A percentile compares a stretch with the other conserved stretches of the same genome.
phyloP scores from a whole-genome alignment of 2,329 filamentous ascomycete genomes.

The Basipetospora chlamydospora region DNA sequence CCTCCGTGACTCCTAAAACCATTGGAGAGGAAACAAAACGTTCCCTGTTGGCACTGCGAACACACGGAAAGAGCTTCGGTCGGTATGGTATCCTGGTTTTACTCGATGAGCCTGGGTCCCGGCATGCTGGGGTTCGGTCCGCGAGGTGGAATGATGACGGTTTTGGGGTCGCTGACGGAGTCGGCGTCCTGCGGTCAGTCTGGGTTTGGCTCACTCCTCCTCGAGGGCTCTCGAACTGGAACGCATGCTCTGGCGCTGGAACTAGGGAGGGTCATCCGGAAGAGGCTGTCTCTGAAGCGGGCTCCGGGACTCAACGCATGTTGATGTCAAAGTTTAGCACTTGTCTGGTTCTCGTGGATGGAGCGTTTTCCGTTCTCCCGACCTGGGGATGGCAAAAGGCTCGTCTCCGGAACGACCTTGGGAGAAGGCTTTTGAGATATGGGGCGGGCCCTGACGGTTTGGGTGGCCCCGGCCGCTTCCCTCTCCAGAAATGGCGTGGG shows the following conservation, averaged over 20 bases:
- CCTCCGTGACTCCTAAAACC: conserved; percentile 35
- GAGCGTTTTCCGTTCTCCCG: no score
- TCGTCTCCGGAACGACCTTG: no score
- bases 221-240: conserved; percentile 9
- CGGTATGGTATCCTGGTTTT: no score
- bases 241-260: conserved; percentile 7
- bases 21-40: conserved; percentile 78
- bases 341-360: conserved; percentile 45
- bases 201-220: no score
- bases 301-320: conserved; percentile 69
- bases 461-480: conserved; percentile 34
- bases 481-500: conserved; percentile 35
- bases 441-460: conserved; percentile 21
- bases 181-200: conserved; percentile 11
- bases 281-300: conserved; percentile 17
- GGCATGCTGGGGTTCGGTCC: not conserved
- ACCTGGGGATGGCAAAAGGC: no score
- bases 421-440: no score
- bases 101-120: not conserved
- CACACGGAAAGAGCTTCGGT: conserved; percentile 54
- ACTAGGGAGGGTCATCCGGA: conserved; percentile 6
- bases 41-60: conserved; percentile 77
- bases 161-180: not conserved
- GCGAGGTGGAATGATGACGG: not conserved
- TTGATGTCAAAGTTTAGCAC: conserved; percentile 89